Conservation (phyloP, 2,329 filamentous ascomycete genomes). For the Sporothrix brasiliensis region DNA sequence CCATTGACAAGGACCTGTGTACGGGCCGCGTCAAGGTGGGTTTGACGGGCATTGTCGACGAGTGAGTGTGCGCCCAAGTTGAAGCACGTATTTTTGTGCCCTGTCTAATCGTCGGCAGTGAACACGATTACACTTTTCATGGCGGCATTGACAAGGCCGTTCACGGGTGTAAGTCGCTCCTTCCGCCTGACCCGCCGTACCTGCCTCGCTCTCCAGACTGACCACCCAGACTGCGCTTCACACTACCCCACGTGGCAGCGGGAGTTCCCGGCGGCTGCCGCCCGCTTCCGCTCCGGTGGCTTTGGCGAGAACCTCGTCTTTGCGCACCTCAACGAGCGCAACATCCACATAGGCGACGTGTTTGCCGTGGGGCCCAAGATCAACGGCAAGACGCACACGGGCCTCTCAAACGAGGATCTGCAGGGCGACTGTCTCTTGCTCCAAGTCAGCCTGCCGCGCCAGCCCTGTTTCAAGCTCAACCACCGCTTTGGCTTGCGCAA, state of each 20-base stretch:
- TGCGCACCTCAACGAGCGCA: constrained; percentile 62
- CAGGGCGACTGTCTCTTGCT: constrained; percentile 50
- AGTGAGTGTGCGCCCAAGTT: constrained; percentile 40
- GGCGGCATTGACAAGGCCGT: constrained; percentile 66
- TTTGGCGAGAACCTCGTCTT: constrained; percentile 69
- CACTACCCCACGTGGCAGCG: constrained; percentile 61
- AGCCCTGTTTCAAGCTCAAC: constrained; percentile 70
- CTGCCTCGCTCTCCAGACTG: background rate
- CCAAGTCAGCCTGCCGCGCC: constrained; percentile 63
- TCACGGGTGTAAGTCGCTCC: constrained; percentile 53
- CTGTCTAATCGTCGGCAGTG: constrained; percentile 37
- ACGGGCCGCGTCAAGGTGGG: constrained; percentile 51
- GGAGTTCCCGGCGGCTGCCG: constrained; percentile 55
- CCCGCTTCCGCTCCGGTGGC: constrained; percentile 58
- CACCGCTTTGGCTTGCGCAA: constrained; percentile 66
- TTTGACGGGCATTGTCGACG: constrained; percentile 56
- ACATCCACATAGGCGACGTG: constrained; percentile 66
- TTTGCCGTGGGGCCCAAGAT: constrained; percentile 50
- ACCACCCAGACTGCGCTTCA: constrained; percentile 55
- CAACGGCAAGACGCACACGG: background rate
- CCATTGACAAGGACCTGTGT: constrained; percentile 58
- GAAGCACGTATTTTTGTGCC: background rate
- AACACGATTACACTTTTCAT: constrained; percentile 65
- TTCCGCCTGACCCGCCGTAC: background rate
- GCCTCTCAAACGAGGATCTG: background rate